Percentiles rank a stretch among this genome's conserved stretches.
These are phyloP conservation scores for Colletotrichum higginsianum DNA, from an alignment of 2,329 filamentous ascomycete species.

Conservation along the genomic window DNA sequence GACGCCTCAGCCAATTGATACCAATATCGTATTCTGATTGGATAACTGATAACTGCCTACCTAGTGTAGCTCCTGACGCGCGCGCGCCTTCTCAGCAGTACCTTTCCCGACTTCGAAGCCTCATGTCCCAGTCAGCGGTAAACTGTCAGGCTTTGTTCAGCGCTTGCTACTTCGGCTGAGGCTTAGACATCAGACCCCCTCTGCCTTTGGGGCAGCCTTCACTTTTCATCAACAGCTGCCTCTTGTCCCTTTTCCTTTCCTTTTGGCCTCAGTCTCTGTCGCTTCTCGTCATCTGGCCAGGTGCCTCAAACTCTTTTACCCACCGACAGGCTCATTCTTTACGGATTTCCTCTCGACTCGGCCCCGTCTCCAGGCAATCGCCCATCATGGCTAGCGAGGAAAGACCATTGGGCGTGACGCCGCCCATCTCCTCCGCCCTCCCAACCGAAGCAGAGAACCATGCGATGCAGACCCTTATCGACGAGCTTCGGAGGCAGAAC, in stretches of 20 bases:
- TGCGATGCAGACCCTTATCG: constrained; percentile 83
- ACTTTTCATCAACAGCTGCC: neutral
- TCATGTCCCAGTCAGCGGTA: constrained; percentile 11
- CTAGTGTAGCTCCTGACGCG: constrained; percentile 4
- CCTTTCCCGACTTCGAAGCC: constrained; percentile 6
- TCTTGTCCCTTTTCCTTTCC: neutral
- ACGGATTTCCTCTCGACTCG: neutral
- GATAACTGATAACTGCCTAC: neutral
- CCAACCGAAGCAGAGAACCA: constrained; percentile 84
- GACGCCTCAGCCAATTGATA: neutral
- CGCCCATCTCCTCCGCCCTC: constrained; percentile 82
- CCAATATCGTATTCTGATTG: neutral
- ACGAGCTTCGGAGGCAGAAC: constrained; percentile 89
- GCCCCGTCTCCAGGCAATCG: constrained; percentile 11
- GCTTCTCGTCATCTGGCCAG: constrained; percentile 15
- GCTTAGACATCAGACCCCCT: neutral
- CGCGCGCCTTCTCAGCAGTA: neutral
- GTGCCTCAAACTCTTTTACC: constrained; percentile 7
- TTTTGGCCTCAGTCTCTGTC: neutral
- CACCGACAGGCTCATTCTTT: constrained; percentile 9
- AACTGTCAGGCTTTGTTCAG: neutral
- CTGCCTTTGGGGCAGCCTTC: constrained; percentile 1
- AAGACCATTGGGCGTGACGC: constrained; percentile 77
- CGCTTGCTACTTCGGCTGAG: constrained; percentile 2
- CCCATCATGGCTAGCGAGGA: constrained; percentile 56